These are phyloP conservation scores for Mycena rosella DNA, from an alignment of 768 basidiomycete genomes.

Conservation along the genomic window DNA sequence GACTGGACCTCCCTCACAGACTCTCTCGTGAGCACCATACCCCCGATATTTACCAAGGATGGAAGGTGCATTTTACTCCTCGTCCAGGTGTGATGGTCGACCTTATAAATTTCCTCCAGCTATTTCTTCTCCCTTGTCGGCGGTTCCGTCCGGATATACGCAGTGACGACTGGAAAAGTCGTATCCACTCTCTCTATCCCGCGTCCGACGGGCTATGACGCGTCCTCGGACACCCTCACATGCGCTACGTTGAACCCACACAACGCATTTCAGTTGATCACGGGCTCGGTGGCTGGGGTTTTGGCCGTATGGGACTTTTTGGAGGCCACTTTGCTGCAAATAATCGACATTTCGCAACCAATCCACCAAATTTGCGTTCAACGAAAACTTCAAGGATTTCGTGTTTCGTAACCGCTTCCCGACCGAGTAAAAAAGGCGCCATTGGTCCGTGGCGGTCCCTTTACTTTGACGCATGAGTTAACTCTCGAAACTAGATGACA, in stretches of 20 bases:
- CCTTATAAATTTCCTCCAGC: conserved; percentile 54
- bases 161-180: conserved; percentile 80
- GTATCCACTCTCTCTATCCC: conserved; percentile 84
- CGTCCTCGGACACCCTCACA: conserved; percentile 70
- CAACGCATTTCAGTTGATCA: conserved; percentile 92
- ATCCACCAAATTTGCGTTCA: conserved; percentile 80
- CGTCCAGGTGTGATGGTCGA: conserved; percentile 24
- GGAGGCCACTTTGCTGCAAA: conserved; percentile 83
- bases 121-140: conserved; percentile 92
- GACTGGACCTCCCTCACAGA: conserved; percentile 82
- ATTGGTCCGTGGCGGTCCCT: conserved; percentile 44
- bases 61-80: conserved; percentile 69
- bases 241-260: conserved; percentile 83
- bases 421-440: conserved; percentile 58
- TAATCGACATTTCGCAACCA: conserved; percentile 76
- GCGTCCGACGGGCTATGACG: conserved; percentile 49
- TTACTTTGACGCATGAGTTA: conserved; percentile 16
- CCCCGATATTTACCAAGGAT: conserved; percentile 90
- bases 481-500: conserved; percentile 56
- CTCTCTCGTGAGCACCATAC: conserved; percentile 69
- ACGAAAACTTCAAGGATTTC: conserved; percentile 73
- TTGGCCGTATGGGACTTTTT: conserved; percentile 95
- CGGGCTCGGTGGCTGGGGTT: conserved; percentile 85
- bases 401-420: conserved; percentile 79
- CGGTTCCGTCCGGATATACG: conserved; percentile 87